Percentiles rank a stretch among this genome's conserved stretches.
Conservation (phyloP, 2,329 filamentous ascomycete species). For the Aplosporella prunicola region DNA sequence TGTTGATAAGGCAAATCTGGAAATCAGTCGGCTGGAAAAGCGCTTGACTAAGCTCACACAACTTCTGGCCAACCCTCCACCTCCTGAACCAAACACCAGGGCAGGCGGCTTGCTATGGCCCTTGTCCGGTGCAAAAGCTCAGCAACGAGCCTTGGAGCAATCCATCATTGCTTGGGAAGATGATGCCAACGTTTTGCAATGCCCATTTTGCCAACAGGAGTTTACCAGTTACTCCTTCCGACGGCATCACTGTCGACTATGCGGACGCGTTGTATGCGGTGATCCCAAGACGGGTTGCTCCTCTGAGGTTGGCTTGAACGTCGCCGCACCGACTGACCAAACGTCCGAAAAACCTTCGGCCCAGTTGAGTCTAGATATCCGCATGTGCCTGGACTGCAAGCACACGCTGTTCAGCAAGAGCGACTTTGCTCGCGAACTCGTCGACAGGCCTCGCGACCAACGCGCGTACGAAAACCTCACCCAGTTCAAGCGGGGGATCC, state of each 20-base stretch:
- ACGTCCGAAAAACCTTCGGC: conserved; percentile 35
- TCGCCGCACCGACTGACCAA: conserved; percentile 44
- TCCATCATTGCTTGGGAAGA: conserved; percentile 94
- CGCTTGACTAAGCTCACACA: conserved; percentile 82
- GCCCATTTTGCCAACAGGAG: conserved; percentile 92
- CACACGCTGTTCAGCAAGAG: conserved; percentile 60
- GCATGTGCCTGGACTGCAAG: conserved; percentile 88
- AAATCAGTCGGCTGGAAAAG: conserved; percentile 85
- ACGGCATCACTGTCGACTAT: conserved; percentile 88
- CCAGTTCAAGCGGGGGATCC: conserved; percentile 83
- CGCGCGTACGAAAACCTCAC: conserved; percentile 73
- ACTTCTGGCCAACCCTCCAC: conserved; percentile 65
- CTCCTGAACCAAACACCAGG: conserved; percentile 47
- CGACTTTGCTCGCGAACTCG: conserved; percentile 65
- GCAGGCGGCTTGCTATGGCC: conserved; percentile 47
- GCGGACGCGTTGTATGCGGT: conserved; percentile 85
- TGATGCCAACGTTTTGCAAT: conserved; percentile 67
- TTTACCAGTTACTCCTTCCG: conserved; percentile 90
- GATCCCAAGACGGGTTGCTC: conserved; percentile 81
- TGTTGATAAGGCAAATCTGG: conserved; percentile 76
- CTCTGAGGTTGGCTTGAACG: conserved; percentile 68
- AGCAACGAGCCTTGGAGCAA: conserved; percentile 76
- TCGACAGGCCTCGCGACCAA: conserved; percentile 61
- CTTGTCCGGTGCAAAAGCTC: conserved; percentile 53
- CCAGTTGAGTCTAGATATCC: conserved; percentile 65